phyloP scores from a whole-genome alignment of 2,329 filamentous ascomycete species.

The Aspergillus viridinutans region DNA sequence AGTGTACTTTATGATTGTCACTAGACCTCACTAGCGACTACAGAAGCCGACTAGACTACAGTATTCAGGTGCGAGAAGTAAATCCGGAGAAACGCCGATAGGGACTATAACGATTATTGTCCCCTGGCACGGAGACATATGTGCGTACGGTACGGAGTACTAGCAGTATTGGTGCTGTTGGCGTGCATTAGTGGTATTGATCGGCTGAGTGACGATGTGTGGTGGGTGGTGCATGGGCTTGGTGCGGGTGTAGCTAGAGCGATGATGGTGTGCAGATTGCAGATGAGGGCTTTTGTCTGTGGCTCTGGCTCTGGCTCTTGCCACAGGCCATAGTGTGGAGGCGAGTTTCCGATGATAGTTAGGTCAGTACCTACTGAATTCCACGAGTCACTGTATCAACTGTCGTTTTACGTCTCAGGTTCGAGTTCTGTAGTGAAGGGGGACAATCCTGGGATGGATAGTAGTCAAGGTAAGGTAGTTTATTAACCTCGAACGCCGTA shows the following conservation, averaged over 20 bases:
- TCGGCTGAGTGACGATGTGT: neutral
- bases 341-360: neutral
- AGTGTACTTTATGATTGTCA: neutral
- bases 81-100: constrained; percentile 4
- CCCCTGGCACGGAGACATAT: neutral
- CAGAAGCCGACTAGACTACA: neutral
- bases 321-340: neutral
- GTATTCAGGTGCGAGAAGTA: neutral
- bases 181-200: constrained; percentile 2
- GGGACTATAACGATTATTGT: neutral
- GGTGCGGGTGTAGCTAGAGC: neutral
- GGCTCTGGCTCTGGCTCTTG: neutral
- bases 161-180: neutral
- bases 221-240: neutral
- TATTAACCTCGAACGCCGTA: neutral
- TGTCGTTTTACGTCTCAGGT: neutral
- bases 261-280: neutral
- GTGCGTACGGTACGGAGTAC: neutral
- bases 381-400: neutral
- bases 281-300: neutral
- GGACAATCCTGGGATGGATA: neutral
- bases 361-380: no score
- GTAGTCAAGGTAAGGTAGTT: neutral
- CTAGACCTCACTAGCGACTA: neutral
- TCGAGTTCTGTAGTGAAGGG: neutral